Evolutionary conservation across 2,329 filamentous ascomycete genomes (phyloP), one percentile per base, ranked within the genome.

Genomic region (Fusarium pseudonygamai): DNA sequence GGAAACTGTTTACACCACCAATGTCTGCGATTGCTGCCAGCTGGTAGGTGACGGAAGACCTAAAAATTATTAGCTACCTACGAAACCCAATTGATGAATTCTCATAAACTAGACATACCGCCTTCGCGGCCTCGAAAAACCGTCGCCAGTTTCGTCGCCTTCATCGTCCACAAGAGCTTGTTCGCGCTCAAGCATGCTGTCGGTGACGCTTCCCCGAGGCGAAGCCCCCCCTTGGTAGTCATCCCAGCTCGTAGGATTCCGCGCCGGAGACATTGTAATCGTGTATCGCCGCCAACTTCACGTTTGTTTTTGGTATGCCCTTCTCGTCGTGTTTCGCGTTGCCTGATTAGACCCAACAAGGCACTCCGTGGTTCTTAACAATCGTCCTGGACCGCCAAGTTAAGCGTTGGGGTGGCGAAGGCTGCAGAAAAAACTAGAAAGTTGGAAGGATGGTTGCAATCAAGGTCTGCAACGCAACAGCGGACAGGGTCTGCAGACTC

Each of bases 1-100:
- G 92, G 77, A 98, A 93, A 82, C 93, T 97, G 85, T 98, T 98
- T 69, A 95, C 92, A 57, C 96, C 96, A 73, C 96, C 96, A 53
- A 93, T 92, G 69, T 97, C 91, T 74, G 88, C 86, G 60, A 92
- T 80, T 60, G 86, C 85, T 32, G 88, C 83, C 40, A 93, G 82
- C 39, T 87, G 86, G 71, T 88, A 85, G 37, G 87, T 87, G 43
- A 89, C 84, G 12, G 90, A 92, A n/a, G 89, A 89, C 68, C 89
- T 91, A 70, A 28, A 26, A 30, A 34, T 56, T 36, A 46, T 62
- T 69, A 70, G 60, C 11, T 46, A 15, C 16, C 11, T 46, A 15
- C 16, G 24, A 64, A 42, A 56, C 30, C 16, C 50, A 36, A 15
- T 56, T 53, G 34, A 15, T 13, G 16, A 28, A 28, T 20, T 7